Evolutionary conservation across 257 asterid genomes (phyloP), one percentile per base, ranked within the genome.

Genomic region (Marsdenia floribunda): DNA sequence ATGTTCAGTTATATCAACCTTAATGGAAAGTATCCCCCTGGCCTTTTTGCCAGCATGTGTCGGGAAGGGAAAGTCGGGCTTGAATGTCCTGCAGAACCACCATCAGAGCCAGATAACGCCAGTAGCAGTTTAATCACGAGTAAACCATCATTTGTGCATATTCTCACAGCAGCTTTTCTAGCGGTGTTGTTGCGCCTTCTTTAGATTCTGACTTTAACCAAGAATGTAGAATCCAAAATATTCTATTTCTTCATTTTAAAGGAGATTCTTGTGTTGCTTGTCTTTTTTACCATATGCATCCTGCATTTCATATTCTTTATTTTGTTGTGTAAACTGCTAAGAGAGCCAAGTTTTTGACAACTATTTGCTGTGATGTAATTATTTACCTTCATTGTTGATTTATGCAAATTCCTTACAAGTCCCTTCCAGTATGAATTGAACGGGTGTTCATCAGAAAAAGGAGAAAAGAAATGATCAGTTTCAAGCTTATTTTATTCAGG

Each of bases 1-100:
- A 93, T 93, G 98, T 93, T 90, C 89, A 87, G 94, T 81, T 93
- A 93, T 72, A 93, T 93, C 71, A 87, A 89, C 81, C 87, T 89
- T 58, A 72, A 82, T 13, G 98, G 97, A 53, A 86, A 87, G 78
- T 93, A 93, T 68, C 96, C 98, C 5, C 90, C 93, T 0, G 97
- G 96, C 37, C 83, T 89, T 50, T 89, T 93, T n/a, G 81, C 96
- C 60, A 88, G 85, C 3, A 83, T 73, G 79, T 93, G 98, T 82
- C 57, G 52, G 22, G 96, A 77, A 9, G 86, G 69, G 3, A 79
- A 78, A 70, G 0, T 6, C 0, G 97, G 98, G 38, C 90, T 93
- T 3, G 82, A 11, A 40, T 93, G 97, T 79, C 79, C 86, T 65
- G 88, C 89, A 10, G 65, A 6, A 37, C 6, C 84, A 46, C 86